phyloP scores from a whole-genome alignment of 306 rosid genomes.

The Echinosophora koreensis region DNA sequence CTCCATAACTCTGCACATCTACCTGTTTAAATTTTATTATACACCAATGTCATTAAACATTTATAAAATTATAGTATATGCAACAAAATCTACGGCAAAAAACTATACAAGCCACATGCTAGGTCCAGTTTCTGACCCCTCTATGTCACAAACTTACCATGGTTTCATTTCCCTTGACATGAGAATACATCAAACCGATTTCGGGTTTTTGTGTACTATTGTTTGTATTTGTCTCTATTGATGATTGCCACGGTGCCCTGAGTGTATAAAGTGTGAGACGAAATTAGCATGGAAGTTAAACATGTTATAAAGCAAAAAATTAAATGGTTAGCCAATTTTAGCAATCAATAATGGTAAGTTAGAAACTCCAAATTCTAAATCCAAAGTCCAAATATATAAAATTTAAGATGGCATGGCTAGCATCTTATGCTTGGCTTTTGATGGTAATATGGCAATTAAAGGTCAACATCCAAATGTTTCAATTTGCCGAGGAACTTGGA shows the following conservation, averaged over 20 bases:
- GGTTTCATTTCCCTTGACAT: constrained; percentile 53
- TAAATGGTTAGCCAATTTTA: constrained; percentile 22
- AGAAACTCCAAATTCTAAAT: constrained; percentile 31
- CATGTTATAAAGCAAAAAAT: constrained; percentile 4
- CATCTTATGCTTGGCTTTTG: constrained; percentile 32
- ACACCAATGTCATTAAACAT: not conserved
- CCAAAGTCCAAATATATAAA: constrained; percentile 25
- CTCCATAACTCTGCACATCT: constrained; percentile 47
- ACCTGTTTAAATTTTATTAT: constrained; percentile 48
- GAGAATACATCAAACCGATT: constrained; percentile 53
- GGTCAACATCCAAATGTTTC: constrained; percentile 47
- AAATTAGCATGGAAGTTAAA: not conserved
- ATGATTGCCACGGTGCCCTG: constrained; percentile 71
- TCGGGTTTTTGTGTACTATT: constrained; percentile 48
- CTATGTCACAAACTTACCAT: constrained; percentile 55
- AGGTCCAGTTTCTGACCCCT: constrained; percentile 38
- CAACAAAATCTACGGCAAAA: constrained; percentile 31
- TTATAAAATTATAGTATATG: constrained; percentile 14
- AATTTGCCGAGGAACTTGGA: constrained; percentile 13
- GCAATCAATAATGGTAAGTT: not conserved
- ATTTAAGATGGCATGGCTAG: constrained; percentile 9
- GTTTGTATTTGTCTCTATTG: constrained; percentile 58
- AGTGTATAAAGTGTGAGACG: constrained; percentile 10
- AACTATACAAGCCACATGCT: constrained; percentile 37
- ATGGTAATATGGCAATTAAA: constrained; percentile 34